Evolutionary conservation across 140 eudicot genomes (phyloP), one percentile per base, ranked within the genome.

Genomic region (Flaveria floridana): DNA sequence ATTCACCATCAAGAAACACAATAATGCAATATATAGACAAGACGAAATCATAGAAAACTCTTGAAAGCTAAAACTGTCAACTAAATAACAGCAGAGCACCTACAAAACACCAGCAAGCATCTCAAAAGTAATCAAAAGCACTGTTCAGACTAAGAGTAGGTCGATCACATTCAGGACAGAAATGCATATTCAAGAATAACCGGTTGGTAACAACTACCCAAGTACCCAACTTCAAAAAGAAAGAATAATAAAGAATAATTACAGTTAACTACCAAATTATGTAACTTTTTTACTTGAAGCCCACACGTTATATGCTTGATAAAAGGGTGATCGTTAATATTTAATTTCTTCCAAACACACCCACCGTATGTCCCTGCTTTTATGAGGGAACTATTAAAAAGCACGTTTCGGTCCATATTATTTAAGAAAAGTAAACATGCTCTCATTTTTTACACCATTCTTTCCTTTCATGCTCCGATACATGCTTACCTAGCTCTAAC

Each of bases 91-190:
- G 9, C 37, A 21, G 19, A 64, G 65, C 41, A 18, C 6, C 78
- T 52, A 72, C 21, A 4, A 72, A 8, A 72, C 69, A 46, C 18
- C 41, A 42, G 47, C 73, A 72, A 79, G 64, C 59, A 78, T 37
- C 79, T 64, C 65, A 78, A 73, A 79, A 42, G 19, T 44, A 53
- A 11, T 71, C 48, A 64, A 48, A 47, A 70, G 16, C 28, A 16
- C 61, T 50, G 19, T 42, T 56, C 44, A 16, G 5, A 25, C 48
- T 46, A 71, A 6, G 6, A 41, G 56, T n/a, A 62, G 9, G 68
- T 50, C 50, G 6, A 69, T 71, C 82, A 53, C 59, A 72, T 55
- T 19, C 51, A 23, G 41, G 12, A 30, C 19, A 79, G 16, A 63
- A 64, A 72, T 39, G 63, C 57, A 59, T 19, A 34, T 34, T 37